Evolutionary conservation across 2,329 filamentous ascomycete species (phyloP).

Genomic region (Fusarium lyarnte): DNA sequence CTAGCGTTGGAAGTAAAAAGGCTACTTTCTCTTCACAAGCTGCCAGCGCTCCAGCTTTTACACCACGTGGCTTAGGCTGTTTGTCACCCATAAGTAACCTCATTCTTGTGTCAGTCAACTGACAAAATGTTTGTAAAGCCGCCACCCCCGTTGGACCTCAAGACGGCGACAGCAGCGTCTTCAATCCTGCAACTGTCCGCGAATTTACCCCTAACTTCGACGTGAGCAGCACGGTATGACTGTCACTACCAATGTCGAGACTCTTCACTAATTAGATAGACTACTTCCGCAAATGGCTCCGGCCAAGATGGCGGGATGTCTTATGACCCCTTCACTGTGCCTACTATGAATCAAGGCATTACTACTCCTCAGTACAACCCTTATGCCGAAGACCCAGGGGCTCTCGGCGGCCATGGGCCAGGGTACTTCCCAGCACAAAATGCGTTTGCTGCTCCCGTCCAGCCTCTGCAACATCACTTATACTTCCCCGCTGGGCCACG

Average conservation of each 20-base stretch:
- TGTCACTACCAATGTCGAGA: background rate
- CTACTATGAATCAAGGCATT: slow-evolving; percentile 62
- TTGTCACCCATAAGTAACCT: slow-evolving; percentile 14
- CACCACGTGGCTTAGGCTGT: slow-evolving; percentile 70
- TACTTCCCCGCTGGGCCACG: slow-evolving; percentile 90
- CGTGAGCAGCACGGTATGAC: slow-evolving; percentile 57
- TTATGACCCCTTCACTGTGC: slow-evolving; percentile 73
- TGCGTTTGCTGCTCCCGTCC: slow-evolving; percentile 61
- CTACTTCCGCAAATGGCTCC: slow-evolving; percentile 57
- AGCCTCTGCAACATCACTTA: slow-evolving; percentile 87
- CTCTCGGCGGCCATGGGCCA: slow-evolving; percentile 64
- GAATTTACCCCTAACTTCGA: slow-evolving; percentile 71
- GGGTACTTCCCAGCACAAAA: slow-evolving; percentile 73
- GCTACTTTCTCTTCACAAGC: slow-evolving; percentile 87
- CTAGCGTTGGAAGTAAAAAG: slow-evolving; percentile 67
- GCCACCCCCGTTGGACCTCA: slow-evolving; percentile 52
- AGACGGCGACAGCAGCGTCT: slow-evolving; percentile 56
- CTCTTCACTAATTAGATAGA: slow-evolving; percentile 41
- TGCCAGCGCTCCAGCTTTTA: slow-evolving; percentile 88
- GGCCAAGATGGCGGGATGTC: slow-evolving; percentile 54
- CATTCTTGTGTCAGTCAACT: slow-evolving; percentile 7
- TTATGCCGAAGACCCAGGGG: slow-evolving; percentile 77
- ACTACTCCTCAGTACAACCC: slow-evolving; percentile 71
- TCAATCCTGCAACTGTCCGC: slow-evolving; percentile 66
- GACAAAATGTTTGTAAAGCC: slow-evolving; percentile 38